Evolutionary conservation across 1,139 yeast species (phyloP), one percentile per base, ranked within the genome.

Genomic region (Geotrichum aggregatum): DNA sequence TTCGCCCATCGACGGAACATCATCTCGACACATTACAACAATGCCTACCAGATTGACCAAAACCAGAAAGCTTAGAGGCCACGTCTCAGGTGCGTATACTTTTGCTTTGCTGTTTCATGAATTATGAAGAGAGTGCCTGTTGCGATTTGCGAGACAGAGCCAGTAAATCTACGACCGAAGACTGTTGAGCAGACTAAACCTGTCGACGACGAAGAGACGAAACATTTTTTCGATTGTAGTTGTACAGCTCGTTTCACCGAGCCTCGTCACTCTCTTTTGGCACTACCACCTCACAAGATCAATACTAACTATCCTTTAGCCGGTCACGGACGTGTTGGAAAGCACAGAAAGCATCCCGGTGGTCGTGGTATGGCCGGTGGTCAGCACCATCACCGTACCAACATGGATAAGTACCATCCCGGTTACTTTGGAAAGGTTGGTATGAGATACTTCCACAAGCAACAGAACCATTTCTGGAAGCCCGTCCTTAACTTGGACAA

Each of bases 281-380:
- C 35, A 6, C 16, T 16, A 34, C 36, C n/a, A n/a, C 18, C n/a
- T n/a, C n/a, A 14, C 34, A 13, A 30, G n/a, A 30, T 30, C 34
- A 30, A 13, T 43, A 54, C 62, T 60, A 53, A 49, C 54, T 7
- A 57, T 42, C 65, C 63, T 36, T 8, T 70, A 84, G 98, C 98
- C 95, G 99, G 99, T 87, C 86, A 91, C 80, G 99, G 99, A 87
- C 94, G 99, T 84, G 79, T 94, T 79, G 99, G 99, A 80, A 92
- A 94, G 87, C 98, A 94, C 95, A 89, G 98, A 89, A 94, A 94
- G 95, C 92, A 86, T 74, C 98, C 98, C 70, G 98, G 98, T 92
- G 99, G 99, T 83, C 92, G 98, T 82, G 99, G 99, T 92, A 92
- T 82, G 94, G 99, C 99, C 77, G 99, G 99, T 91, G 99, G 99